Conservation (phyloP, 441 rosid species). For the Erodium moschatum region DNA sequence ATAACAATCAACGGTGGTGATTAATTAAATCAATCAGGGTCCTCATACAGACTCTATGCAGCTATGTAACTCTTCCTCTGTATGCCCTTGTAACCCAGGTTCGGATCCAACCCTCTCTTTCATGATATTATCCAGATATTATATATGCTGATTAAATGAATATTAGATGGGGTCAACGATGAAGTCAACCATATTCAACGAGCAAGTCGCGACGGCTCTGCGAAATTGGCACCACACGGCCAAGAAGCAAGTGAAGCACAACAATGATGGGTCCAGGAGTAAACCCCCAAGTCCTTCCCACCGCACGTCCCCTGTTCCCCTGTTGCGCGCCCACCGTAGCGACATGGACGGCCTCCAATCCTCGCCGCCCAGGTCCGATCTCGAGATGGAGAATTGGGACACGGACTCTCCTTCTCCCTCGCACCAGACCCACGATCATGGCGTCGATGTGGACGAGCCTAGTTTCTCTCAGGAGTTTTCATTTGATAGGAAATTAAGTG, state of each 20-base stretch:
- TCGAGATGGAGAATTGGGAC: not conserved
- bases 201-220: slow-evolving; percentile 15
- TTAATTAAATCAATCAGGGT: slow-evolving; percentile 26
- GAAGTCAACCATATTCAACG: slow-evolving; percentile 43
- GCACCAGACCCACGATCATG: not conserved
- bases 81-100: slow-evolving; percentile 57
- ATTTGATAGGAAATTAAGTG: not conserved
- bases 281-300: slow-evolving; percentile 18
- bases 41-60: slow-evolving; percentile 51
- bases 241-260: slow-evolving; percentile 20
- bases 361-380: too few relatives aligned
- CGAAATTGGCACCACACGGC: slow-evolving; percentile 22
- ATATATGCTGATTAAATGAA: not conserved
- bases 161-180: slow-evolving; percentile 60
- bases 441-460: not conserved
- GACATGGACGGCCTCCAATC: not conserved
- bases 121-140: too few relatives aligned
- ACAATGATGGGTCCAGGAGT: slow-evolving; percentile 15
- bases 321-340: slow-evolving; percentile 14
- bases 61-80: slow-evolving; percentile 42
- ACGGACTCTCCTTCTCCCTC: not conserved
- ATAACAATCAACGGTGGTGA: not conserved
- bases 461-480: not conserved
- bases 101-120: not conserved
- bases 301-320: slow-evolving; percentile 21